Evolutionary conservation across 352 stramenopile genomes (phyloP).

Genomic region (Phytopythium sindhum): DNA sequence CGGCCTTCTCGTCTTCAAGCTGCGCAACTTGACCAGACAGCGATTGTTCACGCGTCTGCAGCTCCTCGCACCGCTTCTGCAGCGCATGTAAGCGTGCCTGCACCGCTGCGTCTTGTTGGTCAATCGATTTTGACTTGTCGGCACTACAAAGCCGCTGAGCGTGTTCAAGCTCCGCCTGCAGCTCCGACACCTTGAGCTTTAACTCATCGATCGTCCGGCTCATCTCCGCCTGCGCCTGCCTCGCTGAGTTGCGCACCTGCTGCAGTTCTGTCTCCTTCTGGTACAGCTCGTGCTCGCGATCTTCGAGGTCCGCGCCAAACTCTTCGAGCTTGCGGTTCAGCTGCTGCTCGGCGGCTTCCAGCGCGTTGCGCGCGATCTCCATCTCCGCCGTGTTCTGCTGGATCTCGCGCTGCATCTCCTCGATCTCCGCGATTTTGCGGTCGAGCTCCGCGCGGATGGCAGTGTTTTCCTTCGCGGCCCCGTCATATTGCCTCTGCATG

Average conservation of each 20-base stretch:
- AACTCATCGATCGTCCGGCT: neutral
- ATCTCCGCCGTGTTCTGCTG: slow-evolving; percentile 41
- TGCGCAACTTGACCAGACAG: slow-evolving; percentile 30
- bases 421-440: slow-evolving; percentile 26
- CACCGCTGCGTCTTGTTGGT: slow-evolving; percentile 8
- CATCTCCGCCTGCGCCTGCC: neutral
- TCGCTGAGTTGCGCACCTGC: slow-evolving; percentile 6
- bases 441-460: slow-evolving; percentile 1
- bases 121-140: neutral
- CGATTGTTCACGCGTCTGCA: slow-evolving; percentile 25
- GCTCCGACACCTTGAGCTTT: neutral
- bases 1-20: slow-evolving; percentile 34
- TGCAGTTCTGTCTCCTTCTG: slow-evolving; percentile 31
- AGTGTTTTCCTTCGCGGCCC: slow-evolving; percentile 1
- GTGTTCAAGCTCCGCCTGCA: slow-evolving; percentile 3
- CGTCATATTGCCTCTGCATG: slow-evolving; percentile 27
- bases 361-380: slow-evolving; percentile 28
- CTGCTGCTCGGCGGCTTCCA: slow-evolving; percentile 36
- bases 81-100: slow-evolving; percentile 17
- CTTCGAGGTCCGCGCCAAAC: slow-evolving; percentile 28
- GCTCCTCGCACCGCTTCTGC: slow-evolving; percentile 29
- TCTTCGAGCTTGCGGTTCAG: slow-evolving; percentile 47
- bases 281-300: slow-evolving; percentile 24
- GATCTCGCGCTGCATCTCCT: slow-evolving; percentile 30
- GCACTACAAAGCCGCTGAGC: slow-evolving; percentile 4